Conservation (phyloP, 2,329 filamentous ascomycete genomes). For the Fusarium bulbicola region DNA sequence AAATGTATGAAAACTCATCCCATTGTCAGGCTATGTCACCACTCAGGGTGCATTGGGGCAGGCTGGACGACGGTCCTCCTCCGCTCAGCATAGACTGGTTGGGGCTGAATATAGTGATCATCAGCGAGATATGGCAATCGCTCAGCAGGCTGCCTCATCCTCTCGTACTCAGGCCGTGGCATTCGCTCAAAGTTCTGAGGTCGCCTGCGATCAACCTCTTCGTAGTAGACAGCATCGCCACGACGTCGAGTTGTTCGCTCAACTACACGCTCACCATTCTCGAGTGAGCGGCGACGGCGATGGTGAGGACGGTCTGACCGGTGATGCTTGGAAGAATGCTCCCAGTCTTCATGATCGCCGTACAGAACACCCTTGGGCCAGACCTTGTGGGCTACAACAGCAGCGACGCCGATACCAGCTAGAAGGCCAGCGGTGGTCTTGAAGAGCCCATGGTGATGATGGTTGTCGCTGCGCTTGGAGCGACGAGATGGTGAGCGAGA, state of each 20-base stretch:
- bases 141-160: constrained; percentile 9
- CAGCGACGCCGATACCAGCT: constrained; percentile 48
- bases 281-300: constrained; percentile 20
- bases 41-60: constrained; percentile 20
- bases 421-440: constrained; percentile 47
- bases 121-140: constrained; percentile 31
- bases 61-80: constrained; percentile 25
- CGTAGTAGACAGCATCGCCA: constrained; percentile 32
- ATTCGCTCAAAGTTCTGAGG: constrained; percentile 32
- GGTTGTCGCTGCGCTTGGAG: constrained; percentile 20
- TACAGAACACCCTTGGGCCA: constrained; percentile 47
- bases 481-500: constrained; percentile 35
- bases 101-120: constrained; percentile 25
- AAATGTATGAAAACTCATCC: neutral
- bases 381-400: constrained; percentile 47
- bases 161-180: constrained; percentile 18
- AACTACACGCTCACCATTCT: constrained; percentile 15
- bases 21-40: neutral
- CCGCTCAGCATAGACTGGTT: constrained; percentile 33
- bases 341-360: constrained; percentile 46
- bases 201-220: constrained; percentile 29
- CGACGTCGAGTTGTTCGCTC: constrained; percentile 24
- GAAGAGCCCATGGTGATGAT: constrained; percentile 40
- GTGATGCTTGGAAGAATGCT: constrained; percentile 29
- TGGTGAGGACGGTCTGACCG: constrained; percentile 15